Evolutionary conservation across 768 basidiomycete species (phyloP).

Genomic region (Phylloporus sp.): DNA sequence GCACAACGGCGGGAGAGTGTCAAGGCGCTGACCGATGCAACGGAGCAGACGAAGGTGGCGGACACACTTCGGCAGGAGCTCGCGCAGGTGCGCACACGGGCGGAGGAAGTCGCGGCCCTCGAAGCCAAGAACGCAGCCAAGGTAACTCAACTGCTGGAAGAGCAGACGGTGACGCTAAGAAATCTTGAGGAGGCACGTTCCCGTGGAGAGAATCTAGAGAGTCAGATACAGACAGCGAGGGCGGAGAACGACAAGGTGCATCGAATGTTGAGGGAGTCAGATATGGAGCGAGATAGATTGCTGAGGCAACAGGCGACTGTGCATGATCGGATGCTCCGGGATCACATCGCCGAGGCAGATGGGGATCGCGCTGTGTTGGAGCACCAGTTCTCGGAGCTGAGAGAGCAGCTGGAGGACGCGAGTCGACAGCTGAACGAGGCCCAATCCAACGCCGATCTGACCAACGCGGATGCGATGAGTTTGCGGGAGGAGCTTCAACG

Average conservation of each 20-base stretch:
- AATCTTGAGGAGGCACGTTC: constrained; percentile 73
- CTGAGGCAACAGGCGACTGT: constrained; percentile 69
- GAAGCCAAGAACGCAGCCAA: constrained; percentile 64
- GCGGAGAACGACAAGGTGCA: constrained; percentile 67
- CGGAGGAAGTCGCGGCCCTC: constrained; percentile 63
- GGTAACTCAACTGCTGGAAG: constrained; percentile 62
- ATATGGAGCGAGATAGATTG: constrained; percentile 75
- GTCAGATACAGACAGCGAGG: constrained; percentile 66
- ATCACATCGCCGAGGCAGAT: constrained; percentile 90
- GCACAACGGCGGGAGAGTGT: constrained; percentile 51
- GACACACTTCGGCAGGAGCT: constrained; percentile 64
- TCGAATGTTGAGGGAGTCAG: constrained; percentile 61
- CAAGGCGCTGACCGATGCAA: constrained; percentile 61
- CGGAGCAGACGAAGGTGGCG: constrained; percentile 57
- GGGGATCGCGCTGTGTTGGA: constrained; percentile 92
- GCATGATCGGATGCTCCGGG: constrained; percentile 65
- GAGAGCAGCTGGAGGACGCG: constrained; percentile 56
- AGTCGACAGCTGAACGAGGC: constrained; percentile 63
- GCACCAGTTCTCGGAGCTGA: constrained; percentile 76
- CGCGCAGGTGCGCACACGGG: constrained; percentile 54
- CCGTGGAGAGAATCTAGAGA: constrained; percentile 71
- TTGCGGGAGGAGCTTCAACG: constrained; percentile 71
- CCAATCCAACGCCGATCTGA: constrained; percentile 56
- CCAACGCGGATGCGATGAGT: constrained; percentile 62
- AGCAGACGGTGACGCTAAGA: constrained; percentile 67